These are phyloP conservation scores for Coleophoma eucalyptorum DNA, from an alignment of 2,329 filamentous ascomycete species.

Conservation along the genomic window DNA sequence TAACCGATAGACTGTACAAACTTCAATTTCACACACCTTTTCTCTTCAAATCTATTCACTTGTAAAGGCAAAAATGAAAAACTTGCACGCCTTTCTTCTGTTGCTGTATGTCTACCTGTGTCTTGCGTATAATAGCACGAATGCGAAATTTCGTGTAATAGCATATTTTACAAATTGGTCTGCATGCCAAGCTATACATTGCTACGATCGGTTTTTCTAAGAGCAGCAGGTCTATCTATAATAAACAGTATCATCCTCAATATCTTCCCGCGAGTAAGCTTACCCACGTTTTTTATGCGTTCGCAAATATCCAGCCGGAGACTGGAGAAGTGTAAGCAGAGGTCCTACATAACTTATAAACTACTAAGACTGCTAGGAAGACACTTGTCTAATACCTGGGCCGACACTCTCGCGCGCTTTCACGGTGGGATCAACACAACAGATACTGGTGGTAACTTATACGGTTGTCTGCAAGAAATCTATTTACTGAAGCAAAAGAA, in stretches of 20 bases:
- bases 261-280: conserved; percentile 73
- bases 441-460: conserved; percentile 69
- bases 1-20: no score
- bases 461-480: conserved; percentile 80
- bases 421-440: conserved; percentile 68
- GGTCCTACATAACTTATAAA: not conserved
- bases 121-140: no score
- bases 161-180: conserved; percentile 6
- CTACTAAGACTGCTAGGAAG: conserved; percentile 1
- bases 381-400: conserved; percentile 3
- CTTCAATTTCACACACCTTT: no score
- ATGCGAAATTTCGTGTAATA: no score
- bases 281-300: conserved; percentile 84
- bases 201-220: not conserved
- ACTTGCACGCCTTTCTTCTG: no score
- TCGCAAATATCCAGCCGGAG: conserved; percentile 76
- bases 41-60: no score
- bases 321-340: conserved; percentile 65
- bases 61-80: no score
- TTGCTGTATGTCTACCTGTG: no score
- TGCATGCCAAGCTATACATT: not conserved
- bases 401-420: conserved; percentile 51
- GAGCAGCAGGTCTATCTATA: conserved; percentile 66
- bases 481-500: conserved; percentile 73
- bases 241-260: conserved; percentile 75